These are phyloP conservation scores for Chlamydomonas urium DNA, from an alignment of 139 green algal species.

Conservation along the genomic window DNA sequence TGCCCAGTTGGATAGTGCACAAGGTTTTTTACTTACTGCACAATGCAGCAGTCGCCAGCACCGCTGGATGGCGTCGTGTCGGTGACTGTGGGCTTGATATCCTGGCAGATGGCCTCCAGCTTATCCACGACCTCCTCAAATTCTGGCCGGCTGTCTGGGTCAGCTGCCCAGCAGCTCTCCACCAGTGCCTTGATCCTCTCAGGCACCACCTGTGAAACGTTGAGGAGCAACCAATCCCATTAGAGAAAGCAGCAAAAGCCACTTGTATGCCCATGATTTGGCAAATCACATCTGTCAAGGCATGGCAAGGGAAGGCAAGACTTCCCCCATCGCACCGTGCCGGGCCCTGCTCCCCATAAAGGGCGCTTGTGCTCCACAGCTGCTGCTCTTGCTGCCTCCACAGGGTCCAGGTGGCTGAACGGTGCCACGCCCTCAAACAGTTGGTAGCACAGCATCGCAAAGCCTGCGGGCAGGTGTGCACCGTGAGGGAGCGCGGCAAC, in stretches of 20 bases:
- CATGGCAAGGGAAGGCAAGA: not conserved
- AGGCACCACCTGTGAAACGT: slow-evolving; percentile 34
- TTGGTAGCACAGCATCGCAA: slow-evolving; percentile 47
- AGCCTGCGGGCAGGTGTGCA: no score
- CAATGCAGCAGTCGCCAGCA: not conserved
- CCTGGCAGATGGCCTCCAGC: not conserved
- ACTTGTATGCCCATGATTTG: no score
- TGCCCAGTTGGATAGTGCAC: no score
- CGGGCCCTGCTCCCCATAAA: slow-evolving; percentile 31
- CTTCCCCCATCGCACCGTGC: slow-evolving; percentile 1
- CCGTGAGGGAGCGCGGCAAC: no score
- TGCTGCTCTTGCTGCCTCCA: slow-evolving; percentile 45
- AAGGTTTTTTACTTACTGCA: no score
- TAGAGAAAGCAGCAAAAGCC: no score
- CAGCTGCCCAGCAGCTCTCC: slow-evolving; percentile 50
- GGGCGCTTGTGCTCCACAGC: slow-evolving; percentile 41
- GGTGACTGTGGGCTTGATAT: not conserved
- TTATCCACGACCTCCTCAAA: slow-evolving; percentile 34
- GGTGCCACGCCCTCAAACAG: slow-evolving; percentile 45
- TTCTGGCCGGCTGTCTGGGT: slow-evolving; percentile 48
- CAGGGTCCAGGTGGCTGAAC: slow-evolving; percentile 43
- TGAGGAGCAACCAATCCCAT: no score
- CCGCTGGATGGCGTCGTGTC: no score
- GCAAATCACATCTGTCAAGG: not conserved
- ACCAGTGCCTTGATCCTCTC: slow-evolving; percentile 47